Percentiles rank a stretch among this genome's conserved stretches.
Conservation (phyloP, 2,329 filamentous ascomycete genomes). For the Pseudogymnoascus sp. region DNA sequence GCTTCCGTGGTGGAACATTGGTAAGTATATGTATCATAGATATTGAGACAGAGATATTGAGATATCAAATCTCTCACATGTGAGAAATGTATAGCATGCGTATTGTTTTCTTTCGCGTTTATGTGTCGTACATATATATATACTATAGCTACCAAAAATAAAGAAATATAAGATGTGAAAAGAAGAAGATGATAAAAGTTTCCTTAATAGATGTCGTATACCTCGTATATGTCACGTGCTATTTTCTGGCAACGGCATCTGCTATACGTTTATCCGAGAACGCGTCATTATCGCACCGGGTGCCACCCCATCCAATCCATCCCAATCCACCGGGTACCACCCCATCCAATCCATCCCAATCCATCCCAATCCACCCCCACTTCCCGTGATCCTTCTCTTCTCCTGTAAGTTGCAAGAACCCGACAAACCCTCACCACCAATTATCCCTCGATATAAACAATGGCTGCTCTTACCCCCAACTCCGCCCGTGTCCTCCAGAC, state of each 20-base stretch:
- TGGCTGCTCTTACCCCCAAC: background rate
- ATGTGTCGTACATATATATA: background rate
- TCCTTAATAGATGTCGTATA: background rate
- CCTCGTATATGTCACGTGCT: background rate
- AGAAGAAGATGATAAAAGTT: background rate
- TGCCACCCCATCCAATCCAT: too few relatives aligned
- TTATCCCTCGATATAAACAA: background rate
- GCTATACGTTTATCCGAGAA: background rate
- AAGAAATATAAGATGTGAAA: background rate
- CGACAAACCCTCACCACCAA: background rate
- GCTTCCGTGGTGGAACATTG: background rate
- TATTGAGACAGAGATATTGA: background rate
- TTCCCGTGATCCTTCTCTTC: background rate
- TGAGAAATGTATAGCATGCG: background rate
- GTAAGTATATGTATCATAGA: background rate
- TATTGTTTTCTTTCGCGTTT: background rate
- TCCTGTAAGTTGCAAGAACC: background rate
- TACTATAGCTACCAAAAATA: background rate
- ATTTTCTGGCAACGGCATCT: too few relatives aligned
- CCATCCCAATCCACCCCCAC: background rate
- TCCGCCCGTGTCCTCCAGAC: constrained; percentile 39
- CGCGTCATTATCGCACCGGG: background rate
- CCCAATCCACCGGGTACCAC: background rate
- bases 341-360: too few relatives aligned
- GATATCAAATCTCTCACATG: background rate